Evolutionary conservation across 2,329 filamentous ascomycete genomes (phyloP).

Genomic region (Verticillium tricorpus): DNA sequence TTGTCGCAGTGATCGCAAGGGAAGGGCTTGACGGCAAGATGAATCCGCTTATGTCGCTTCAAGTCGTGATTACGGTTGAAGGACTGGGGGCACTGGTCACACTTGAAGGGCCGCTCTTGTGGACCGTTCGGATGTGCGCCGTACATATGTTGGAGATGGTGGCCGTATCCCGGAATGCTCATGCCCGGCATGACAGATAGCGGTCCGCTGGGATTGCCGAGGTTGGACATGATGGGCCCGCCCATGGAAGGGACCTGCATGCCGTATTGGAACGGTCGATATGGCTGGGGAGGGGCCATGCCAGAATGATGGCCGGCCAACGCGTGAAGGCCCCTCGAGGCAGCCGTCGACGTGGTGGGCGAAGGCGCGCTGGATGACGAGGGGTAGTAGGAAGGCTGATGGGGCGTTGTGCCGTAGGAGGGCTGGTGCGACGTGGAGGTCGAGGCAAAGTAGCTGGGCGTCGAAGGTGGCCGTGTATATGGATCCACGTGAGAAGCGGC

Average conservation of each 20-base stretch:
- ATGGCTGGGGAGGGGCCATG: slow-evolving; percentile 47
- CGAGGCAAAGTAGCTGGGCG: slow-evolving; percentile 57
- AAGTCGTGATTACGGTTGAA: slow-evolving; percentile 97
- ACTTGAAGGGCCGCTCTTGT: slow-evolving; percentile 86
- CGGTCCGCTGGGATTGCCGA: slow-evolving; percentile 67
- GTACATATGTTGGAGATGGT: slow-evolving; percentile 56
- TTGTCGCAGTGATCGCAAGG: slow-evolving; percentile 90
- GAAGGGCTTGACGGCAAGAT: slow-evolving; percentile 92
- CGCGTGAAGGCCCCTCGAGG: slow-evolving; percentile 33
- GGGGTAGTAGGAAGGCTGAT: slow-evolving; percentile 26
- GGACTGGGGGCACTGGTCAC: slow-evolving; percentile 84
- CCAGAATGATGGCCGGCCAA: slow-evolving; percentile 12
- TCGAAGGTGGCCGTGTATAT: slow-evolving; percentile 53
- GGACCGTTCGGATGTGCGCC: slow-evolving; percentile 42
- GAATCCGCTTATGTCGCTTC: slow-evolving; percentile 93
- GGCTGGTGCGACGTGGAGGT: slow-evolving; percentile 28
- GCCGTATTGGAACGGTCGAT: slow-evolving; percentile 22
- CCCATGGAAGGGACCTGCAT: slow-evolving; percentile 35
- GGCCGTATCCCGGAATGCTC: slow-evolving; percentile 46
- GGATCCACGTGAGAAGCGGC: slow-evolving; percentile 54
- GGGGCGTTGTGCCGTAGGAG: background rate
- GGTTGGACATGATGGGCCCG: slow-evolving; percentile 71
- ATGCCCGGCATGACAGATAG: slow-evolving; percentile 66
- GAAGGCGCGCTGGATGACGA: slow-evolving; percentile 41
- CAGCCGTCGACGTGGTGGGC: slow-evolving; percentile 29